phyloP scores from a whole-genome alignment of 108 stramenopile genomes.

The Cyclostephanos tholiformis region DNA sequence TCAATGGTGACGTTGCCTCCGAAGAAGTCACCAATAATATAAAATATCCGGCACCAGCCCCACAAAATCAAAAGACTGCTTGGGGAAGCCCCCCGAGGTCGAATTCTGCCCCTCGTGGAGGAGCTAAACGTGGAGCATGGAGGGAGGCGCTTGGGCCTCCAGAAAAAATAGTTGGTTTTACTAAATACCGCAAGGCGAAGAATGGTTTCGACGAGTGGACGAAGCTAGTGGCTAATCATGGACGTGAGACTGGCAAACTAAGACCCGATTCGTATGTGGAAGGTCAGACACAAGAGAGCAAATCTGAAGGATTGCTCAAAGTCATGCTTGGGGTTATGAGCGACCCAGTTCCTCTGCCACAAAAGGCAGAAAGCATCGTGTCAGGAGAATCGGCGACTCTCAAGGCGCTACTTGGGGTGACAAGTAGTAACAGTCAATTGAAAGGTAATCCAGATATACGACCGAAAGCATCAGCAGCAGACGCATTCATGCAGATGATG shows the following conservation, averaged over 20 bases:
- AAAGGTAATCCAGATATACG: slow-evolving; percentile 27
- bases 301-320: slow-evolving; percentile 34
- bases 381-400: slow-evolving; percentile 42
- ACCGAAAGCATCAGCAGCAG: slow-evolving; percentile 56
- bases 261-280: too few relatives aligned
- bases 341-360: slow-evolving; percentile 12
- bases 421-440: slow-evolving; percentile 2
- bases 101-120: slow-evolving; percentile 46
- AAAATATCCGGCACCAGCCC: not conserved
- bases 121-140: slow-evolving; percentile 58
- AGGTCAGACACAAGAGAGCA: slow-evolving; percentile 26
- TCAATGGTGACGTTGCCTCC: slow-evolving; percentile 1
- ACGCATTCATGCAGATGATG: slow-evolving; percentile 70
- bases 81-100: slow-evolving; percentile 25
- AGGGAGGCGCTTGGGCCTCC: slow-evolving; percentile 71
- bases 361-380: slow-evolving; percentile 10
- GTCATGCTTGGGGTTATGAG: slow-evolving; percentile 50
- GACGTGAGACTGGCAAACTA: slow-evolving; percentile 8
- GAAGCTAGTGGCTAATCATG: slow-evolving; percentile 35
- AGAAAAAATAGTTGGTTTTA: slow-evolving; percentile 71
- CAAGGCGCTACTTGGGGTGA: slow-evolving; percentile 72
- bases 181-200: slow-evolving; percentile 47
- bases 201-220: slow-evolving; percentile 68
- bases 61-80: slow-evolving; percentile 8
- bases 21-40: not conserved